These are phyloP conservation scores for Glaciozyma martinii DNA, from an alignment of 768 basidiomycete genomes.

Conservation along the genomic window DNA sequence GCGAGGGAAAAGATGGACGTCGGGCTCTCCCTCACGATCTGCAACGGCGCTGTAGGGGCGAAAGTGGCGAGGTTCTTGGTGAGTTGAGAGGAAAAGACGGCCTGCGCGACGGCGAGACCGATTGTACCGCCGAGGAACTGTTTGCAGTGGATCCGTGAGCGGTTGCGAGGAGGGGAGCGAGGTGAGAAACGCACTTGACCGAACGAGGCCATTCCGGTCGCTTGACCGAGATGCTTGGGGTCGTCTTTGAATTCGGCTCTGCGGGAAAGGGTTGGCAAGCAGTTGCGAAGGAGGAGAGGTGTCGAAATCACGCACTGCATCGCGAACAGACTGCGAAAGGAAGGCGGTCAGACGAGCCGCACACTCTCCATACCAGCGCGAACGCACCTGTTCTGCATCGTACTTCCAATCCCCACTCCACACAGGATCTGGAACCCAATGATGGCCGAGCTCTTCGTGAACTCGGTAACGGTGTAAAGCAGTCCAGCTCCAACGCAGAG, in stretches of 20 bases:
- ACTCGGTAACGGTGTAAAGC: constrained; percentile 15
- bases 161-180: too few relatives aligned
- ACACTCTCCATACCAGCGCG: constrained; percentile 27
- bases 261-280: too few relatives aligned
- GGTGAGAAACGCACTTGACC: constrained; percentile 1
- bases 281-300: too few relatives aligned
- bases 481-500: constrained; percentile 31
- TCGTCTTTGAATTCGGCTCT: constrained; percentile 24
- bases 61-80: constrained; percentile 35
- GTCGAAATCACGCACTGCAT: constrained; percentile 18
- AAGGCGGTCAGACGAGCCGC: too few relatives aligned
- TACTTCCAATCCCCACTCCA: constrained; percentile 40
- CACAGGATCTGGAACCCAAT: constrained; percentile 41
- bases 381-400: constrained; percentile 35
- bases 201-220: constrained; percentile 33
- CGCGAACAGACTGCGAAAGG: constrained; percentile 21
- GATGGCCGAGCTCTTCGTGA: constrained; percentile 24
- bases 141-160: too few relatives aligned
- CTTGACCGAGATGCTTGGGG: constrained; percentile 35
- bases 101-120: constrained; percentile 39
- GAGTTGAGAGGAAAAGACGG: constrained; percentile 40
- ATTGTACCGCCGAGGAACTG: constrained; percentile 37
- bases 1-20: constrained; percentile 36
- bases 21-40: constrained; percentile 34
- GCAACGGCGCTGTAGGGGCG: constrained; percentile 30